These are phyloP conservation scores for Monosporascus sp. DNA, from an alignment of 2,329 filamentous ascomycete genomes.

Conservation along the genomic window DNA sequence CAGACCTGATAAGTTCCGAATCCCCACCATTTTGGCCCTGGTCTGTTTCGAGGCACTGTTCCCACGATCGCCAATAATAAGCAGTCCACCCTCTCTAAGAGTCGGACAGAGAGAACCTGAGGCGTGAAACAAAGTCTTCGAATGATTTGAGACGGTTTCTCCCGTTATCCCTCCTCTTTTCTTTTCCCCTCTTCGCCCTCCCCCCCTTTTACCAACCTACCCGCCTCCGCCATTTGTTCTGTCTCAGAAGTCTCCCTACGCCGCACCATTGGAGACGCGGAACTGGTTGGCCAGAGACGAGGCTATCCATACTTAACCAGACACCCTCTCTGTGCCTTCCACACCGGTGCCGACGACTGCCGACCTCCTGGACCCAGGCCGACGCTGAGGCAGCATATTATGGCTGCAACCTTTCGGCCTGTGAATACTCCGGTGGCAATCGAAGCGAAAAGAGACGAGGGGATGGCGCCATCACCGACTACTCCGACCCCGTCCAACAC, in stretches of 20 bases:
- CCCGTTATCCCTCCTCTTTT: slow-evolving; percentile 6
- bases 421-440: slow-evolving; percentile 37
- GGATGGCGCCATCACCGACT: slow-evolving; percentile 21
- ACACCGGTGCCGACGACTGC: too few relatives aligned
- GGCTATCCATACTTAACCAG: not conserved
- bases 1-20: not conserved
- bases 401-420: slow-evolving; percentile 44
- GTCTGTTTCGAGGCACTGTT: not conserved
- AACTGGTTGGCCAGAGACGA: not conserved
- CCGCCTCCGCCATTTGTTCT: slow-evolving; percentile 9
- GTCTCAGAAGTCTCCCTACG: slow-evolving; percentile 9
- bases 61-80: not conserved
- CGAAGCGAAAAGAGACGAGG: slow-evolving; percentile 22
- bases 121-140: slow-evolving; percentile 11
- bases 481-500: slow-evolving; percentile 58
- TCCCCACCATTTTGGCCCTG: not conserved
- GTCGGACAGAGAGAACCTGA: slow-evolving; percentile 1
- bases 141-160: slow-evolving; percentile 20
- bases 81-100: slow-evolving; percentile 1
- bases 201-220: not conserved
- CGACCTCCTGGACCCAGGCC: not conserved
- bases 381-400: slow-evolving; percentile 14
- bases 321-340: not conserved
- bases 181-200: slow-evolving; percentile 3
- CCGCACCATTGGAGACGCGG: not conserved